Evolutionary conservation across 208 protist genomes (phyloP).

Genomic region (Borovskyia barvae): DNA sequence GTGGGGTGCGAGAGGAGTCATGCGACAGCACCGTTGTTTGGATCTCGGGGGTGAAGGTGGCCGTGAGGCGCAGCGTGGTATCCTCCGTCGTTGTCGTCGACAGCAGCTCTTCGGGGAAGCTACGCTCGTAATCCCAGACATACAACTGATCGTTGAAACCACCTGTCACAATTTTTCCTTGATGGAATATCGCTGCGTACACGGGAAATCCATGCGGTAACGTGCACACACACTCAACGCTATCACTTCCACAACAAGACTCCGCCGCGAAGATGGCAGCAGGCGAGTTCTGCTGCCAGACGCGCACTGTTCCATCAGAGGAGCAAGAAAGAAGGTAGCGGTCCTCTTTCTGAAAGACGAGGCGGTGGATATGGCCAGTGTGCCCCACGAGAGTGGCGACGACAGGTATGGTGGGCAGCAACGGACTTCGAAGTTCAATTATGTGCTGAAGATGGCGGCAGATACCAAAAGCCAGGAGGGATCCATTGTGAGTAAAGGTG

Average conservation of each 20-base stretch:
- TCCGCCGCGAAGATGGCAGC: slow-evolving; percentile 2
- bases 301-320: slow-evolving; percentile 68
- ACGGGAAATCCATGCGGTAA: slow-evolving; percentile 69
- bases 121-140: slow-evolving; percentile 52
- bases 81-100: slow-evolving; percentile 2
- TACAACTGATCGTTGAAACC: slow-evolving; percentile 64
- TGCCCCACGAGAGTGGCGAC: slow-evolving; percentile 43
- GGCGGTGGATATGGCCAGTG: slow-evolving; percentile 62
- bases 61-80: slow-evolving; percentile 20
- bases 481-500: slow-evolving; percentile 38
- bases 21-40: neutral
- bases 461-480: slow-evolving; percentile 58
- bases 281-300: slow-evolving; percentile 39
- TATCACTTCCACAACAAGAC: neutral
- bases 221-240: slow-evolving; percentile 35
- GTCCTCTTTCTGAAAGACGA: slow-evolving; percentile 53
- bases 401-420: slow-evolving; percentile 35
- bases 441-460: slow-evolving; percentile 55
- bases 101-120: slow-evolving; percentile 2
- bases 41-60: slow-evolving; percentile 24
- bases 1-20: neutral
- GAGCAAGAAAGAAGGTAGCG: slow-evolving; percentile 62
- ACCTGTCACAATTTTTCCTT: slow-evolving; percentile 68
- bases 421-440: slow-evolving; percentile 52
- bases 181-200: slow-evolving; percentile 71